phyloP scores from a whole-genome alignment of 257 asterid species.

The Ehretia macrophylla region DNA sequence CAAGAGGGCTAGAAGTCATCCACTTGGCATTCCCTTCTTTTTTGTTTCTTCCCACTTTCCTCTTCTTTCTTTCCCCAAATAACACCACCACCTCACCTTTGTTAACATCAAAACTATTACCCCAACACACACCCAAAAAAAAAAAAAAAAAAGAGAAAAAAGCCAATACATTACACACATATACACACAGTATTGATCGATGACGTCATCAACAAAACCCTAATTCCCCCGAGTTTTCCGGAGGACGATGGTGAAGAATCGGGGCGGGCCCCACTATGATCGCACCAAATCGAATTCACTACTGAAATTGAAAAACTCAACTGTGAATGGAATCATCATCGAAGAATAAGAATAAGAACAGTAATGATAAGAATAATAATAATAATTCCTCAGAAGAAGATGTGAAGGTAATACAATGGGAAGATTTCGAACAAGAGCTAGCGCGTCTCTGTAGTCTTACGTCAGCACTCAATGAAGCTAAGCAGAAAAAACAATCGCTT shows the following conservation, averaged over 20 bases:
- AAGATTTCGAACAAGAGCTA: conserved; percentile 85
- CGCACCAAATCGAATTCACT: conserved; percentile 27
- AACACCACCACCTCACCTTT: too few species aligned
- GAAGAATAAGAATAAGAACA: conserved; percentile 25
- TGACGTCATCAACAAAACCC: conserved; percentile 24
- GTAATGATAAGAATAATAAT: conserved; percentile 9
- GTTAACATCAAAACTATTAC: too few species aligned
- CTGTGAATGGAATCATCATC: conserved; percentile 47
- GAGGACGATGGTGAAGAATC: conserved; percentile 44
- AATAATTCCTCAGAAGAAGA: neutral
- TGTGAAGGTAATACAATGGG: conserved; percentile 63
- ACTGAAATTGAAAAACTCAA: conserved; percentile 12
- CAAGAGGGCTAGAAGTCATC: too few species aligned
- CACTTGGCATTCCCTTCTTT: too few species aligned
- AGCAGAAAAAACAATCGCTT: conserved; percentile 46
- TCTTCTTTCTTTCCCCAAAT: too few species aligned
- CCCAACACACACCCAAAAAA: too few species aligned
- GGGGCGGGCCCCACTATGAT: conserved; percentile 23
- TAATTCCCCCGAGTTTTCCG: conserved; percentile 23
- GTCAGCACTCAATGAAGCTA: conserved; percentile 68
- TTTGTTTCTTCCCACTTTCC: too few species aligned
- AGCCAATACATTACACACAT: too few species aligned
- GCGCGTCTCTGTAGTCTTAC: conserved; percentile 79
- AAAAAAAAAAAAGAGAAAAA: too few species aligned
- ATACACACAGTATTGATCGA: neutral